A percentile compares a stretch with the other conserved stretches of the same genome.
These are phyloP conservation scores for Ceratocystis harringtonii DNA, from an alignment of 2,329 filamentous ascomycete genomes.

Conservation along the genomic window DNA sequence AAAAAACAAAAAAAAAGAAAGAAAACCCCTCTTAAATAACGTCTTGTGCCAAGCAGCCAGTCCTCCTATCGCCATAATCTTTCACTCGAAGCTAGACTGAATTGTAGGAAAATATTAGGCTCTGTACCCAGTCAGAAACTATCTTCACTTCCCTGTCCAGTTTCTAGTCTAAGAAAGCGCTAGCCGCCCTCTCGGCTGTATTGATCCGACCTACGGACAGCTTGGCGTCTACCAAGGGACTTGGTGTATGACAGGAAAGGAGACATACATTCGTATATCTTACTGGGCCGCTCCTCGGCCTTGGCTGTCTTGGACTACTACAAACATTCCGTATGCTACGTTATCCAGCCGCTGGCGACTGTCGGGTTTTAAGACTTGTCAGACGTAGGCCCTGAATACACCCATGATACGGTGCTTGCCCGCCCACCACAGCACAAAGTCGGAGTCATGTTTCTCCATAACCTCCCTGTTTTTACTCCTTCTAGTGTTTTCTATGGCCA, in stretches of 20 bases:
- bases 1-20: too few species aligned
- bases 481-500: background rate
- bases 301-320: background rate
- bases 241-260: background rate
- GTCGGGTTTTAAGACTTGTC: background rate
- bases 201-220: background rate
- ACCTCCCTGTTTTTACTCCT: background rate
- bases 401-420: background rate
- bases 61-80: too few species aligned
- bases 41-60: too few species aligned
- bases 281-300: background rate
- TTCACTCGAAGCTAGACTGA: too few species aligned
- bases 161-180: background rate
- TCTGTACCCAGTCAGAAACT: too few species aligned
- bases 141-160: background rate
- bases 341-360: background rate
- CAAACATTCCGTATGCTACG: background rate
- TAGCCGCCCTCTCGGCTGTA: background rate
- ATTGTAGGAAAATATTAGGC: too few species aligned
- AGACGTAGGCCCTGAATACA: background rate
- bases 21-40: too few species aligned
- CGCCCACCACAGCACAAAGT: background rate
- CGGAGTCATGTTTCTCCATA: background rate
- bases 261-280: background rate
- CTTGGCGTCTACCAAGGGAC: background rate